Evolutionary conservation across 2,329 filamentous ascomycete genomes (phyloP), one percentile per base, ranked within the genome.

Genomic region (Hypoxylon sp.): DNA sequence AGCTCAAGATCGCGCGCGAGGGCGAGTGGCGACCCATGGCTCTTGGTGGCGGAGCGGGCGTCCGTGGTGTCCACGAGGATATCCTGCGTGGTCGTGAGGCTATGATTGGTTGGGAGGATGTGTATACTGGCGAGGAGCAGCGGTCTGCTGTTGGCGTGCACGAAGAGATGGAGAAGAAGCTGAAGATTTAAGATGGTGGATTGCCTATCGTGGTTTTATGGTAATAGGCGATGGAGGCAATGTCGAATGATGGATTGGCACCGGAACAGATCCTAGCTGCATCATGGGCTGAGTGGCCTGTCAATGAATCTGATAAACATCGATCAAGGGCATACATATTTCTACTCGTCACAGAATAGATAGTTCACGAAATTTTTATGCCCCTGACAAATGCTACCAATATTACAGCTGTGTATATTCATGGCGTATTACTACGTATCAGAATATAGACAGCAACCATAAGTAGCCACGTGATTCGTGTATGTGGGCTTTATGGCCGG

Each of bases 131-230:
- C 53, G 87, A 89, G 63, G 90, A 93, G 73, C 81, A 84, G 69
- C 81, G 86, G 64, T 81, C 83, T 55, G 77, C 84, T 30, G 83
- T 87, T 16, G 84, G 87, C 43, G 86, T 97, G 74, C 91, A 97
- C 65, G 87, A 90, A 49, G 93, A 97, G 83, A 91, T 97, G 85
- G 93, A 97, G 84, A 83, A 84, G 73, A 90, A 91, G 81, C 78
- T 96, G 73, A 89, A 86, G 80, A 95, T 97, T 70, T 76, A 77
- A 78, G 72, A 11, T 17, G 3, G 17, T 25, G 30, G 21, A n/a
- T n/a, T n/a, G n/a, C n/a, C n/a, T n/a, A n/a, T 38, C 6, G 29
- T 23, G 38, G 30, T 36, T 36, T n/a, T n/a, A n/a, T n/a, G n/a
- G n/a, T n/a, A n/a, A n/a, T n/a, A n/a, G n/a, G n/a, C n/a, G n/a